phyloP scores from a whole-genome alignment of 108 stramenopile genomes.

The Discostella stelligeroides region DNA sequence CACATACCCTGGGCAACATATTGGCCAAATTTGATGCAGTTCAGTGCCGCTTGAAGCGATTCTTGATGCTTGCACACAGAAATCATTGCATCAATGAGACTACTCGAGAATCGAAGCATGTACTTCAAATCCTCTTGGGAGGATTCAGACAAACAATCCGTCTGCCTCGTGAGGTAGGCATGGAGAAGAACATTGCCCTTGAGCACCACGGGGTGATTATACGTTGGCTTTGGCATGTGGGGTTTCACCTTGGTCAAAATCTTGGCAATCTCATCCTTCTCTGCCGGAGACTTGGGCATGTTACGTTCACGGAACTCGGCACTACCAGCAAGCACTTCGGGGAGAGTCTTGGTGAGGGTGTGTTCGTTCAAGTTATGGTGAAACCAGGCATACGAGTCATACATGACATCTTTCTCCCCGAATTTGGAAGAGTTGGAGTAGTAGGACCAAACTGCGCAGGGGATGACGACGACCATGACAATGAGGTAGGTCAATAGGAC shows the following conservation, averaged over 20 bases:
- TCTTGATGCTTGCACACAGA: slow-evolving; percentile 91
- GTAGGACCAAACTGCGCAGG: slow-evolving; percentile 89
- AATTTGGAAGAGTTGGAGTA: slow-evolving; percentile 95
- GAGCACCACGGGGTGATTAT: slow-evolving; percentile 83
- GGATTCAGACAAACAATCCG: slow-evolving; percentile 50
- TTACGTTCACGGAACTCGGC: slow-evolving; percentile 90
- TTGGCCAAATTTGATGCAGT: slow-evolving; percentile 93
- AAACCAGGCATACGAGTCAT: slow-evolving; percentile 95
- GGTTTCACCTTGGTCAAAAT: slow-evolving; percentile 53
- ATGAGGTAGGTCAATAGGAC: slow-evolving; percentile 94
- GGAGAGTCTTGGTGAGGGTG: slow-evolving; percentile 74
- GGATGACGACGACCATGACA: slow-evolving; percentile 96
- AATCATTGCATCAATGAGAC: slow-evolving; percentile 96
- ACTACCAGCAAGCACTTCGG: slow-evolving; percentile 85
- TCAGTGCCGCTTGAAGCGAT: slow-evolving; percentile 80
- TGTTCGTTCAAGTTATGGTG: slow-evolving; percentile 87
- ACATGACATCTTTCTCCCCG: slow-evolving; percentile 98
- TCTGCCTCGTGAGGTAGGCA: slow-evolving; percentile 81
- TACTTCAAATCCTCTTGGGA: slow-evolving; percentile 74
- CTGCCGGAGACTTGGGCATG: slow-evolving; percentile 63
- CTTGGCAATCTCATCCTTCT: slow-evolving; percentile 68
- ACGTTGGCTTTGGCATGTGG: slow-evolving; percentile 91
- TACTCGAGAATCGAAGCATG: slow-evolving; percentile 82
- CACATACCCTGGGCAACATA: slow-evolving; percentile 92
- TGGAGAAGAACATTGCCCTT: slow-evolving; percentile 97